Evolutionary conservation across 495 filamentous ascomycete genomes (phyloP), one percentile per base, ranked within the genome.

Genomic region (Aspergillus nidulans): DNA sequence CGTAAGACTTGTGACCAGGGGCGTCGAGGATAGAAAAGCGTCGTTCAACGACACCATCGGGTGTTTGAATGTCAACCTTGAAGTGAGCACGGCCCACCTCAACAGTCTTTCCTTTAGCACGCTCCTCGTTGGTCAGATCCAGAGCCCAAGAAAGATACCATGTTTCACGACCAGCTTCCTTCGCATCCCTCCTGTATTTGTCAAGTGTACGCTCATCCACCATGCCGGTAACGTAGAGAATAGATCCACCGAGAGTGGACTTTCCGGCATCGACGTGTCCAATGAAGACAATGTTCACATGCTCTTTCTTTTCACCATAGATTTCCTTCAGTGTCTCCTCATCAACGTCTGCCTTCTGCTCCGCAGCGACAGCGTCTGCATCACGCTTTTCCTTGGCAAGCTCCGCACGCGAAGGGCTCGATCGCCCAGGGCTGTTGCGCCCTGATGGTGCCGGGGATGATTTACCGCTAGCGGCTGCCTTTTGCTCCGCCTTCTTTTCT

Each of bases 91-190:
- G 83, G 24, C 94, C 94, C 62, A 99, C 94, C 69, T 99, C 94
- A 44, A 98, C 94, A 1, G 94, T 97, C 79, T 97, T 97, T 58
- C 95, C 94, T 82, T 99, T 97, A 26, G 90, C 74, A 57, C 95
- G 84, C 65, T 99, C 94, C 71, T 99, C 94, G 62, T 91, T 92
- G 36, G 91, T 97, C 62, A 96, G 72, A 81, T 99, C 95, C 47
- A 97, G 81, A 39, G 92, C 94, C 95, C 92, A 97, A 44, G 92
- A 99, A 10, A 97, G 77, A 67, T 96, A 97, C 95, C 92, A 97
- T n/a, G 90, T 89, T 77, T 97, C 92, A 78, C 92, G 87, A 51
- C 94, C 94, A 49, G 91, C 81, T 13, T 96, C 94, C 76, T 96
- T 97, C 21, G 94, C 94, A 61, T 97, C 94, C 54, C 83, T 82